phyloP scores from a whole-genome alignment of 2,329 filamentous ascomycete species.

The Aspergillus quadrilineatus region DNA sequence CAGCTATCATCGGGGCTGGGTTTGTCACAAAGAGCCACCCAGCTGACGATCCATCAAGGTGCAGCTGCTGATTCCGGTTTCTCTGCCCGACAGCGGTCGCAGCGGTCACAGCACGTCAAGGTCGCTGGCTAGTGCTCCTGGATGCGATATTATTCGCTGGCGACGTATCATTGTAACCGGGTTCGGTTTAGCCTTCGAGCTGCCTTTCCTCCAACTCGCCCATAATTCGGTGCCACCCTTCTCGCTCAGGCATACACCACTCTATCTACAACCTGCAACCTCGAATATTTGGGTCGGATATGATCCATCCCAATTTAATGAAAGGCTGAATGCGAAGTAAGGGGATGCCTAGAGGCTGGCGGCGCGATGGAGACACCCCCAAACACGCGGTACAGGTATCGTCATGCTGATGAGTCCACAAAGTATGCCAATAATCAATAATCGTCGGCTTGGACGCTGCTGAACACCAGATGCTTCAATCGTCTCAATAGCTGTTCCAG shows the following conservation, averaged over 20 bases:
- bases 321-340: not conserved
- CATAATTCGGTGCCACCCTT: conserved; percentile 11
- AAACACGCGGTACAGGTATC: not conserved
- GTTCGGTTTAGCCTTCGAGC: conserved; percentile 6
- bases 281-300: conserved; percentile 4
- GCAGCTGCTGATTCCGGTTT: conserved; percentile 14
- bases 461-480: conserved; percentile 1
- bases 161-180: conserved; percentile 10
- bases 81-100: not conserved
- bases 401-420: conserved; percentile 10
- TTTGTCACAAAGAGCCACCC: conserved; percentile 10
- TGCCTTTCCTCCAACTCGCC: conserved; percentile 7
- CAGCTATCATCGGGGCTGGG: not conserved
- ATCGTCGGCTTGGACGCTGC: not conserved
- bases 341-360: conserved; percentile 1
- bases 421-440: conserved; percentile 1
- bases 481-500: not conserved
- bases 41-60: conserved; percentile 16
- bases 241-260: conserved; percentile 8
- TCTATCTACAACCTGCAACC: conserved; percentile 6
- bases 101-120: not conserved
- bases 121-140: conserved; percentile 5
- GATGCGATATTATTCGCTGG: not conserved
- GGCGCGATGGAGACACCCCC: not conserved
- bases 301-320: not conserved